A percentile compares a stretch with the other conserved stretches of the same genome.
These are phyloP conservation scores for Alternaria novae-zelandiae DNA, from an alignment of 2,329 filamentous ascomycete genomes.

Conservation along the genomic window DNA sequence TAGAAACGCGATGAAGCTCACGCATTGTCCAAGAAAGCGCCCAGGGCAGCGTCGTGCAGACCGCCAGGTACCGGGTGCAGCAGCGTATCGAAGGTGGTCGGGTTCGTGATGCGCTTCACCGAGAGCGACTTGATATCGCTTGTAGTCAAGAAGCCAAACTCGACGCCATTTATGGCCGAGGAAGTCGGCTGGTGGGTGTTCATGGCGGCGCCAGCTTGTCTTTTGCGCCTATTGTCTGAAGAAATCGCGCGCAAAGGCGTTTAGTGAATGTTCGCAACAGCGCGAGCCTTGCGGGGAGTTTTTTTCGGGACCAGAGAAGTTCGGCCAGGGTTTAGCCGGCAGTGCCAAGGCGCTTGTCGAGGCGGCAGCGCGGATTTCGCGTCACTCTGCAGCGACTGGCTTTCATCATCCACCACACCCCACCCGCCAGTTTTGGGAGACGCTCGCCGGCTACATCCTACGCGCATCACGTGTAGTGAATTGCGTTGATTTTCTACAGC, in stretches of 20 bases:
- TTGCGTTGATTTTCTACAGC: neutral
- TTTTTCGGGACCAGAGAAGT: conserved; percentile 40
- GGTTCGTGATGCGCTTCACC: conserved; percentile 91
- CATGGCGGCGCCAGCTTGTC: conserved; percentile 34
- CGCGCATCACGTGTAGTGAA: neutral
- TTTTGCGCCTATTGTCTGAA: conserved; percentile 20
- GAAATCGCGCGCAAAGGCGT: conserved; percentile 21
- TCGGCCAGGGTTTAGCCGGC: conserved; percentile 34
- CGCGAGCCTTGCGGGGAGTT: conserved; percentile 32
- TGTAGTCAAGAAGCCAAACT: conserved; percentile 84
- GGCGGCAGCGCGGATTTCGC: conserved; percentile 15
- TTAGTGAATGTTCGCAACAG: conserved; percentile 12
- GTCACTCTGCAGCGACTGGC: conserved; percentile 20
- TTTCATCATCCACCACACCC: conserved; percentile 3
- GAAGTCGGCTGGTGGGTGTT: conserved; percentile 74
- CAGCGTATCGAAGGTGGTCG: conserved; percentile 90
- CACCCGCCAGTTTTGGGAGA: neutral
- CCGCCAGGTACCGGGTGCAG: conserved; percentile 89
- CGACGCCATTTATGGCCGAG: conserved; percentile 83
- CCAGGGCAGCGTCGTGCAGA: conserved; percentile 89
- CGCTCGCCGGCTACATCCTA: neutral
- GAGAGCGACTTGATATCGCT: conserved; percentile 88
- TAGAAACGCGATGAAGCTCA: conserved; percentile 55
- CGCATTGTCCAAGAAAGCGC: conserved; percentile 85
- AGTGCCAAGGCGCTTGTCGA: conserved; percentile 21